Base-by-base conservation (phyloP, 176 grass and related monocot species). In the Avena insularis region DNA sequence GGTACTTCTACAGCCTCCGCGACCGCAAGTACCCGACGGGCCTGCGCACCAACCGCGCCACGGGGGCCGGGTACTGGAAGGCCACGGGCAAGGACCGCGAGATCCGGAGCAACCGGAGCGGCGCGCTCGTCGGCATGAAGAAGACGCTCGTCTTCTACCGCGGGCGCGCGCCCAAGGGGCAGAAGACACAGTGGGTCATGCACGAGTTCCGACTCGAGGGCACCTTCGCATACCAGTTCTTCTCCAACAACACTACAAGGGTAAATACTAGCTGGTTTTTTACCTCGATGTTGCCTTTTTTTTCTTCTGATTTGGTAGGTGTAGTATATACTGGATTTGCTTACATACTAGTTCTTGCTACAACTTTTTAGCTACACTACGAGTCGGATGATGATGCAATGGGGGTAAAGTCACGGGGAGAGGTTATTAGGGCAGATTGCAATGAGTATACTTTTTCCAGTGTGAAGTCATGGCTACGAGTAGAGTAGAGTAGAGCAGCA, bases 41-140 rank as follows among this genome's bases (percentile, higher is more conserved):
- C 2, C 89, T 99, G 31, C 87, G 97, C 75, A 99, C 97, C 50
- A 99, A 99, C 88, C 86, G 96, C 55, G 97, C 97, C 8, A 99
- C 97, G 0, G 87, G 82, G 3, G 92, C 94, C 1, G 97, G 97
- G 0, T 99, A 99, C 85, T 99, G 97, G 97, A 99, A 99, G 92
- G 97, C 97, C 12, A 99, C 97, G 0, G 97, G 97, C n/a, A 99
- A 99, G 92, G 97, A 99, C 84, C 89, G 97, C 75, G 94, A 99
- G 85, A 91, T 99, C 58, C 90, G 90, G 12, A 85, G 82, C 49
- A 62, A 68, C 5, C 90, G 92, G 86, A 88, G 50, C 1, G 87
- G 87, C 50, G 82, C 90, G 17, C 93, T 96, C 2, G 96, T 95
- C 3, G 96, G 96, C 1, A 98, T 98, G 96, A 98, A 95, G 90